A percentile compares a stretch with the other conserved stretches of the same genome.
Conservation (phyloP, 306 rosid species). For the Dryas drummondii region DNA sequence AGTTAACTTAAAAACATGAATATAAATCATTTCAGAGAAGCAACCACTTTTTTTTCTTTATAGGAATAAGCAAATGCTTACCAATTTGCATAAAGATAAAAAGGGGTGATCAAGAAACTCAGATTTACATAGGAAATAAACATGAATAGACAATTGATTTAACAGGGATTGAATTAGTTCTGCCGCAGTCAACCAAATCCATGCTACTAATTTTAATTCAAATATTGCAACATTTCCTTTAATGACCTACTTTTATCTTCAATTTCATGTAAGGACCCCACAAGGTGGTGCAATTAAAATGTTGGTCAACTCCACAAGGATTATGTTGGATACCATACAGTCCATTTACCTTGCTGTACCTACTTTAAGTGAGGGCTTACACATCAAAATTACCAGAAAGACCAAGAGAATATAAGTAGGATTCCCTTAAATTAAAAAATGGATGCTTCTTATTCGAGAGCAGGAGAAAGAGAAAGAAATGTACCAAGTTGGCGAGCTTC, state of each 20-base stretch:
- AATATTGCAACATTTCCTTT: background rate
- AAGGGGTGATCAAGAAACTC: background rate
- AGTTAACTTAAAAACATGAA: background rate
- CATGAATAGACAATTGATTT: background rate
- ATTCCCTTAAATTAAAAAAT: background rate
- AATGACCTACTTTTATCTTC: background rate
- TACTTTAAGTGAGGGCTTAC: background rate
- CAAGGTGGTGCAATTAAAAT: background rate
- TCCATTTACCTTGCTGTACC: background rate
- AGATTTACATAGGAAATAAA: background rate
- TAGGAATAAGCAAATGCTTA: background rate
- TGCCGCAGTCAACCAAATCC: background rate
- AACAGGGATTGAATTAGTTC: background rate
- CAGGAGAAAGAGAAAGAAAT: constrained; percentile 1
- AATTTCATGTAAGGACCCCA: background rate
- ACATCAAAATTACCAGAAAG: background rate
- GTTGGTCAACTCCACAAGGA: background rate
- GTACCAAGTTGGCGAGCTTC: constrained; percentile 99
- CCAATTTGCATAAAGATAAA: background rate
- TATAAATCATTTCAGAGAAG: background rate
- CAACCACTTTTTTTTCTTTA: background rate
- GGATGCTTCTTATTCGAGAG: background rate
- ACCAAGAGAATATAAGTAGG: background rate
- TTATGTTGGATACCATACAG: background rate
- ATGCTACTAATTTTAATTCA: background rate